Percentiles rank a stretch among this genome's conserved stretches.
These are phyloP conservation scores for Podospora didyma DNA, from an alignment of 495 filamentous ascomycete genomes.

Conservation along the genomic window DNA sequence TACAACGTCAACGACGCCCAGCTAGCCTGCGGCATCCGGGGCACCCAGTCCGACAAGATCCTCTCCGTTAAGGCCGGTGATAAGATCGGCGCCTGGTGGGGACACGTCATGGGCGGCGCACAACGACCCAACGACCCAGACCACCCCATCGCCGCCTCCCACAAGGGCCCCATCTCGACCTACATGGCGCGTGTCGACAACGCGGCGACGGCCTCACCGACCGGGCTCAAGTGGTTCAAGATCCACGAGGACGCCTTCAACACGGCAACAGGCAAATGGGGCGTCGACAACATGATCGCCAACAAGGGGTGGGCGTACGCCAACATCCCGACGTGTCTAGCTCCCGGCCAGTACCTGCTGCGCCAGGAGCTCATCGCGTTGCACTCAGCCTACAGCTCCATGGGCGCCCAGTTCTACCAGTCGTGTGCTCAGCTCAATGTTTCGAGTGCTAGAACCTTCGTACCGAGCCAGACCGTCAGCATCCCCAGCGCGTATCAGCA, in stretches of 20 bases:
- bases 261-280: conserved; percentile 2
- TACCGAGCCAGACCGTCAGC: conserved; percentile 2
- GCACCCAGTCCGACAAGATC: conserved; percentile 3
- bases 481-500: conserved; percentile 7
- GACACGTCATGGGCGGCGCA: conserved; percentile 9
- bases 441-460: background rate
- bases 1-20: conserved; percentile 9
- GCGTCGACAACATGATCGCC: conserved; percentile 16
- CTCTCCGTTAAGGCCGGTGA: conserved; percentile 7
- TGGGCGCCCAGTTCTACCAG: conserved; percentile 13
- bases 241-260: conserved; percentile 5
- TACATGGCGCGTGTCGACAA: conserved; percentile 11
- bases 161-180: conserved; percentile 8
- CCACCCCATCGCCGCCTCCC: conserved; percentile 6
- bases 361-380: conserved; percentile 8
- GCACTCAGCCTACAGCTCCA: conserved; percentile 6
- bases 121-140: conserved; percentile 7
- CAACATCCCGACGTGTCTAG: conserved; percentile 8
- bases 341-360: conserved; percentile 7
- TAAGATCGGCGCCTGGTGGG: conserved; percentile 10
- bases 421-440: conserved; percentile 11
- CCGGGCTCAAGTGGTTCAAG: conserved; percentile 9
- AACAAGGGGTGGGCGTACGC: conserved; percentile 13
- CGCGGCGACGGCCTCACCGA: background rate
- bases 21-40: conserved; percentile 6